Evolutionary conservation across 2,329 filamentous ascomycete species (phyloP).

Genomic region (Escovopsis sp.): DNA sequence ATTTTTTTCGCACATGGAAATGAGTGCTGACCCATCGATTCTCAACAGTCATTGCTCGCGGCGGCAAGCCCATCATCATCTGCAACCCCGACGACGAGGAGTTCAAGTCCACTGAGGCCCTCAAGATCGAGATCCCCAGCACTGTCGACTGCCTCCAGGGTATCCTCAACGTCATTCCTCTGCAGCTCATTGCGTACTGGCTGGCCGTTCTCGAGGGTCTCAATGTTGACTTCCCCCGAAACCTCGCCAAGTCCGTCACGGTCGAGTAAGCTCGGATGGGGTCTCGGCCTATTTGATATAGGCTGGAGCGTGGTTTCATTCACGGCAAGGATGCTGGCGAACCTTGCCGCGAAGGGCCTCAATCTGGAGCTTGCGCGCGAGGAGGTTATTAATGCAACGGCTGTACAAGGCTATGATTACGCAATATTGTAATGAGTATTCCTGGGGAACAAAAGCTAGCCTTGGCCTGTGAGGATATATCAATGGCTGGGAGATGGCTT

Average conservation of each 20-base stretch:
- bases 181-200: slow-evolving; percentile 99
- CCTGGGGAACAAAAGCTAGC: neutral
- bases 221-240: slow-evolving; percentile 97
- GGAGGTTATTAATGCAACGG: slow-evolving; percentile 6
- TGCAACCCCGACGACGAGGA: slow-evolving; percentile 85
- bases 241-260: slow-evolving; percentile 96
- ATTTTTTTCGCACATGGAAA: too few relatives aligned
- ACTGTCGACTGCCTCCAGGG: slow-evolving; percentile 93
- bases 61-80: slow-evolving; percentile 94
- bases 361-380: slow-evolving; percentile 11
- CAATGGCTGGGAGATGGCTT: too few relatives aligned
- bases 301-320: neutral
- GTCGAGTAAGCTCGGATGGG: slow-evolving; percentile 57
- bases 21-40: too few relatives aligned
- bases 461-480: neutral
- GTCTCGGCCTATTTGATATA: slow-evolving; percentile 1
- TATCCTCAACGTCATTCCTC: slow-evolving; percentile 90
- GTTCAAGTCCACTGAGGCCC: slow-evolving; percentile 75
- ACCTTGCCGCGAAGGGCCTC: slow-evolving; percentile 2
- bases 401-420: slow-evolving; percentile 2
- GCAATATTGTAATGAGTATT: slow-evolving; percentile 4
- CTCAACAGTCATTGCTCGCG: slow-evolving; percentile 70
- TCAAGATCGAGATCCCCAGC: slow-evolving; percentile 95
- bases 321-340: neutral
- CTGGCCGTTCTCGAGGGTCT: slow-evolving; percentile 88